Base-by-base conservation (phyloP, 345 rosid species). In the Lepidium aucheri region DNA sequence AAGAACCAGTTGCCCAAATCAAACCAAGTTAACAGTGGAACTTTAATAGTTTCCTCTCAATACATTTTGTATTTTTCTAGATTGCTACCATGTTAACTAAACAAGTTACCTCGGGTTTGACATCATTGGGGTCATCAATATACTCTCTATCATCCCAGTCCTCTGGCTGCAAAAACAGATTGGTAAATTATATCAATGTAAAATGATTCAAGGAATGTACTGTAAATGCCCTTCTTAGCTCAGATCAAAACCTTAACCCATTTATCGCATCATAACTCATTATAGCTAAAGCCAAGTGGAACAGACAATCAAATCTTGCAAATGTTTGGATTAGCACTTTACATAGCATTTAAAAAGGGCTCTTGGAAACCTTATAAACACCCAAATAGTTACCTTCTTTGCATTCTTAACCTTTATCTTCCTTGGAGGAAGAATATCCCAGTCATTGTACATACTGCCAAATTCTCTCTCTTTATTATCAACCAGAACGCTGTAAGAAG, bases 131-230 rank as follows among this genome's bases (percentile, higher is more conserved):
- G 72, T 92, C 96, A 20, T 87, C 92, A 1, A 92, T 85, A 74
- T 84, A 92, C 66, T 92, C 98, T 64, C 85, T 85, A 30, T 87
- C 95, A 70, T 92, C 98, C 98, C 96, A 92, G 64, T 87, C 95
- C 65, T 79, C 83, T 18, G 95, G 96, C 98, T 92, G 88, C 41
- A 55, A 54, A 51, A 53, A 62, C 38, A 58, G 26, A 26, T 24
- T 12, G 36, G 60, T 74, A 33, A 52, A 40, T 26, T 47, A 22
- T 33, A 40, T 17, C 45, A 52, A 41, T n/a, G 42, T 17, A 15
- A 53, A 32, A 13, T 12, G 0, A 53, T 6, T 5, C 7, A 53
- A 41, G 15, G 32, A 53, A 41, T 52, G 14, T 14, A 53, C 9
- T 18, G 26, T 42, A 20, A 55, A 4, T 51, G 20, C 56, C 26